A percentile compares a stretch with the other conserved stretches of the same genome.
These are phyloP conservation scores for Miscanthus sacchariflorus DNA, from an alignment of 202 grass and related monocot genomes.

Conservation along the genomic window DNA sequence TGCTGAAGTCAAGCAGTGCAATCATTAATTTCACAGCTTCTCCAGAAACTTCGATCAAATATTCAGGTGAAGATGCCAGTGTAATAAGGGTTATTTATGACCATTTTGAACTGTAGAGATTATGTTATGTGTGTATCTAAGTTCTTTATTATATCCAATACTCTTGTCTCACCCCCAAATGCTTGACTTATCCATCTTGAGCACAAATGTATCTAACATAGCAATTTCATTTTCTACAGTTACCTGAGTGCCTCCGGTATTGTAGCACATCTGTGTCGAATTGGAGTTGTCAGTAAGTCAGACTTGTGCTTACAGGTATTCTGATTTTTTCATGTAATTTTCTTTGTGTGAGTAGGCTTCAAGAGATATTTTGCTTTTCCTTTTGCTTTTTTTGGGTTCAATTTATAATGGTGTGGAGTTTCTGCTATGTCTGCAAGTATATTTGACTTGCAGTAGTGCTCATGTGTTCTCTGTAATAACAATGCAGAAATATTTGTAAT, in stretches of 20 bases:
- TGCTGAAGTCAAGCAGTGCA: slow-evolving; percentile 85
- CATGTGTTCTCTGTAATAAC: not conserved
- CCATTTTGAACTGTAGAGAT: slow-evolving; percentile 16
- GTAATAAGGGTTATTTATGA: not conserved
- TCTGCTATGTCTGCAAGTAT: not conserved
- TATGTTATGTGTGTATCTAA: not conserved
- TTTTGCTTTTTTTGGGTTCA: not conserved
- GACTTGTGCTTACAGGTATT: slow-evolving; percentile 90
- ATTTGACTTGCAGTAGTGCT: not conserved
- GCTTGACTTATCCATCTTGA: slow-evolving; percentile 18
- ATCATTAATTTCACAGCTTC: slow-evolving; percentile 94
- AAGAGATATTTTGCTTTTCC: not conserved
- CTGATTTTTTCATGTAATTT: slow-evolving; percentile 17
- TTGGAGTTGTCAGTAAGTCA: slow-evolving; percentile 86
- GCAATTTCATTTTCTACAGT: slow-evolving; percentile 64
- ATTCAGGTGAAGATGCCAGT: slow-evolving; percentile 69
- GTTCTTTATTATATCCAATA: no score
- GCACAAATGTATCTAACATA: slow-evolving; percentile 12
- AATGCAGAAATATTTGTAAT: not conserved
- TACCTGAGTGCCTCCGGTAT: slow-evolving; percentile 90
- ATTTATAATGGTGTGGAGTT: not conserved
- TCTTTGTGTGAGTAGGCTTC: slow-evolving; percentile 15
- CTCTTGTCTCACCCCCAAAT: not conserved
- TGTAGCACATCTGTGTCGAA: slow-evolving; percentile 81
- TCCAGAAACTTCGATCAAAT: slow-evolving; percentile 96